A percentile compares a stretch with the other conserved stretches of the same genome.
Conservation (phyloP, 2,329 filamentous ascomycete species). For the Clonostachys byssicola region DNA sequence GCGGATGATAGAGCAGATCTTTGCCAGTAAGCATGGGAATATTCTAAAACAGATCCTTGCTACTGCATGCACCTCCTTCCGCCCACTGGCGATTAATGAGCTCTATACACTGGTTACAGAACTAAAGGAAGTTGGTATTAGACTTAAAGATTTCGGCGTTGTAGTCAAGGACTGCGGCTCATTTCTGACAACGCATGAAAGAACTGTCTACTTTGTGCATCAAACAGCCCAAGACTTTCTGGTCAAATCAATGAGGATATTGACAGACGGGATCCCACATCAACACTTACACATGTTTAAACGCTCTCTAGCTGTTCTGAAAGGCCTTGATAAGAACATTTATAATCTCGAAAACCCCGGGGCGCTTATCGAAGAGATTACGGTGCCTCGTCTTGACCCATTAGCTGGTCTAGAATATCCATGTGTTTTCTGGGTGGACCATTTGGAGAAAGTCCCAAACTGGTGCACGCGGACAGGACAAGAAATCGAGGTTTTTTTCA, state of each 20-base stretch:
- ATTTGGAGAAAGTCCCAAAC: conserved; percentile 4
- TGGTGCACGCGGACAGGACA: no score
- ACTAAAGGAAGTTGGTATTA: conserved; percentile 5
- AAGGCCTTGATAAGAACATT: conserved; percentile 24
- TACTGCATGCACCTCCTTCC: conserved; percentile 15
- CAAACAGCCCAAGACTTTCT: conserved; percentile 38
- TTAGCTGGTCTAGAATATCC: conserved; percentile 8
- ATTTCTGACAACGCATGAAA: conserved; percentile 25
- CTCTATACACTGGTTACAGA: conserved; percentile 12
- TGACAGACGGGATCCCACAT: conserved; percentile 13
- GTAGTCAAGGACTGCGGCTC: conserved; percentile 31
- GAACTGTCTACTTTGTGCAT: conserved; percentile 28
- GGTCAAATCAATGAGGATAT: conserved; percentile 12
- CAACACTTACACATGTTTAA: conserved; percentile 23
- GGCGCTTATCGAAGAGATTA: conserved; percentile 3
- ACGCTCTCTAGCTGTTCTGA: conserved; percentile 22
- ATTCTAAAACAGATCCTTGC: conserved; percentile 24
- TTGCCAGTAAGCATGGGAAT: conserved; percentile 12
- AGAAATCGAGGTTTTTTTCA: no score
- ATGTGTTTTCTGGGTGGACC: conserved; percentile 11
- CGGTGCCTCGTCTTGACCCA: conserved; percentile 6
- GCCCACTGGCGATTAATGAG: conserved; percentile 25
- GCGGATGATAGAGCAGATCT: conserved; percentile 25
- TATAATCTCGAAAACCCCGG: conserved; percentile 18
- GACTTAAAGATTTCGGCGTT: conserved; percentile 7